Conservation (phyloP, 352 stramenopile species). For the Phytophthora sp. region DNA sequence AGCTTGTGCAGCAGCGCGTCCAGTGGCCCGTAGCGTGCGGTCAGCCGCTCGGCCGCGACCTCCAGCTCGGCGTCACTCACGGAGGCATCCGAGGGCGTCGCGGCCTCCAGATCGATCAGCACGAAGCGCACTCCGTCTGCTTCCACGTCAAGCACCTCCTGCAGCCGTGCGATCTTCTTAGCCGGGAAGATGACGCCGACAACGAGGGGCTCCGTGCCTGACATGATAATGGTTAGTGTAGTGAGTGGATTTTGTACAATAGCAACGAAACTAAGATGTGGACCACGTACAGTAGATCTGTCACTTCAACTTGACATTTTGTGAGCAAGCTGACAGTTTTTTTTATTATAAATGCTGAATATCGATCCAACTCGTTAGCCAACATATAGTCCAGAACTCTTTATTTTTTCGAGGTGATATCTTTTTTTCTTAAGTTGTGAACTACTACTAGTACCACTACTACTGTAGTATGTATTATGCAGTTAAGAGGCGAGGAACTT, state of each 20-base stretch:
- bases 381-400: no score
- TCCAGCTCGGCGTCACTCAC: conserved; percentile 38
- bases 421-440: no score
- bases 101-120: conserved; percentile 71
- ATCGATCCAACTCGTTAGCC: no score
- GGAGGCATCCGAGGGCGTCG: conserved; percentile 21
- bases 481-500: conserved; percentile 73
- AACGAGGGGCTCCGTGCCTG: conserved; percentile 35
- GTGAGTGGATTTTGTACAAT: not conserved
- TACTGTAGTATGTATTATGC: conserved; percentile 10
- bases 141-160: conserved; percentile 57
- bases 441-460: not conserved
- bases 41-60: conserved; percentile 30
- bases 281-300: conserved; percentile 3
- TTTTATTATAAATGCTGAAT: no score
- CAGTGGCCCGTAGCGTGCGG: conserved; percentile 48
- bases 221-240: conserved; percentile 25
- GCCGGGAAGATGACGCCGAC: conserved; percentile 82
- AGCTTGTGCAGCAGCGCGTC: conserved; percentile 84
- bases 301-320: conserved; percentile 17
- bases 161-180: conserved; percentile 85
- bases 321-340: no score
- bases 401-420: no score
- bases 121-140: conserved; percentile 67
- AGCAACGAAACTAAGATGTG: no score